Percentiles rank a stretch among this genome's conserved stretches.
Conservation (phyloP, 257 asterid species). For the Paulownia fortunei region DNA sequence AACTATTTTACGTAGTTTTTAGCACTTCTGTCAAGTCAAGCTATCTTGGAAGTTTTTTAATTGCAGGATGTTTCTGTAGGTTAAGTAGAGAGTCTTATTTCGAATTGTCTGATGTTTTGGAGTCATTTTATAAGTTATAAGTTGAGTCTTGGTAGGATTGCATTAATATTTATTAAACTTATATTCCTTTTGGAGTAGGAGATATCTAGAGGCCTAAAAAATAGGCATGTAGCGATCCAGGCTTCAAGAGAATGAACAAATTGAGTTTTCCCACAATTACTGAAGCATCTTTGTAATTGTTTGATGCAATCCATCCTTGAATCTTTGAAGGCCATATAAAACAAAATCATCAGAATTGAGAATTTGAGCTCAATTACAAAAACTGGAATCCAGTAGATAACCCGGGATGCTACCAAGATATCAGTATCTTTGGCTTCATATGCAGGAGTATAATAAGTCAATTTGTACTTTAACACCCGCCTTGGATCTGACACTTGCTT, state of each 20-base stretch:
- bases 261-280: not conserved
- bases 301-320: not conserved
- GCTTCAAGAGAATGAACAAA: not conserved
- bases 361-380: not conserved
- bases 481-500: not conserved
- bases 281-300: not conserved
- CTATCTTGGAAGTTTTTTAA: not conserved
- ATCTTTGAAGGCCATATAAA: not conserved
- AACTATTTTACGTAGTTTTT: not conserved
- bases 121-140: not conserved
- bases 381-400: not conserved
- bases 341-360: not conserved
- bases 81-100: not conserved
- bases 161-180: not conserved
- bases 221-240: not conserved
- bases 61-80: not conserved
- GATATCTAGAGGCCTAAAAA: not conserved
- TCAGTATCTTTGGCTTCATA: too few relatives aligned
- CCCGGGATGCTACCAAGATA: not conserved
- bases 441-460: not conserved
- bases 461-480: not conserved
- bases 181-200: not conserved
- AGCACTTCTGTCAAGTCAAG: slow-evolving; percentile 2
- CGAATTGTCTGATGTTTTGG: not conserved
- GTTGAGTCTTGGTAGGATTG: not conserved